A percentile compares a stretch with the other conserved stretches of the same genome.
Conservation (phyloP, 2,329 filamentous ascomycete genomes). For the Alternaria atra region DNA sequence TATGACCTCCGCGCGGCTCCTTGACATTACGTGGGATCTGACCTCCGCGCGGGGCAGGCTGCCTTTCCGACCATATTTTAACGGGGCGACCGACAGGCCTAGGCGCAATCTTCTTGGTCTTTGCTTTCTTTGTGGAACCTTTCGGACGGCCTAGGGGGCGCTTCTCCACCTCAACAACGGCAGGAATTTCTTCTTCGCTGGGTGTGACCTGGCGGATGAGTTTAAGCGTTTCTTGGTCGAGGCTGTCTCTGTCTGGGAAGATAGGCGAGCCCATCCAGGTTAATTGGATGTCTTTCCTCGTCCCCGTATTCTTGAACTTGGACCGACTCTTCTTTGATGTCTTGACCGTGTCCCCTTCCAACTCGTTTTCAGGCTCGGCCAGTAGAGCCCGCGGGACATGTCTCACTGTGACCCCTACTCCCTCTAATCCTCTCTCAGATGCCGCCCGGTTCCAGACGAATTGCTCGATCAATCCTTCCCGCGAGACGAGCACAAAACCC, state of each 20-base stretch:
- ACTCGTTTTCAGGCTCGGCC: slow-evolving; percentile 8
- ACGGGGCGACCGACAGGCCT: slow-evolving; percentile 8
- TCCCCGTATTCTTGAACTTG: slow-evolving; percentile 31
- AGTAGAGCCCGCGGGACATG: slow-evolving; percentile 35
- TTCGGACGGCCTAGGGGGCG: background rate
- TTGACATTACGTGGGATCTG: background rate
- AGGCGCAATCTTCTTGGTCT: background rate
- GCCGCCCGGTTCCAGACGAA: slow-evolving; percentile 77
- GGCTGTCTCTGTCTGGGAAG: slow-evolving; percentile 34
- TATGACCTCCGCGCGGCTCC: background rate
- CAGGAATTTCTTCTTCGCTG: background rate
- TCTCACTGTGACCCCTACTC: slow-evolving; percentile 52
- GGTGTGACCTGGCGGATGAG: slow-evolving; percentile 11
- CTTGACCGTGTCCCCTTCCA: slow-evolving; percentile 10
- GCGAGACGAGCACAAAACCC: slow-evolving; percentile 71
- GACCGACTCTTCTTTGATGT: slow-evolving; percentile 9
- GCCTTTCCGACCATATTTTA: background rate
- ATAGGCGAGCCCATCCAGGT: slow-evolving; percentile 51
- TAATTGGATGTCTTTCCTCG: slow-evolving; percentile 46
- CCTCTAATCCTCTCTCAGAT: slow-evolving; percentile 69
- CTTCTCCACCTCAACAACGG: background rate
- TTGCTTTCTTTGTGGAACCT: background rate
- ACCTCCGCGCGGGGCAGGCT: slow-evolving; percentile 9
- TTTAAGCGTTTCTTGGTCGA: slow-evolving; percentile 36
- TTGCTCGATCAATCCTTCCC: slow-evolving; percentile 68